Percentiles rank a stretch among this genome's conserved stretches.
These are phyloP conservation scores for Venturia nashicola DNA, from an alignment of 2,329 filamentous ascomycete genomes.

Conservation along the genomic window DNA sequence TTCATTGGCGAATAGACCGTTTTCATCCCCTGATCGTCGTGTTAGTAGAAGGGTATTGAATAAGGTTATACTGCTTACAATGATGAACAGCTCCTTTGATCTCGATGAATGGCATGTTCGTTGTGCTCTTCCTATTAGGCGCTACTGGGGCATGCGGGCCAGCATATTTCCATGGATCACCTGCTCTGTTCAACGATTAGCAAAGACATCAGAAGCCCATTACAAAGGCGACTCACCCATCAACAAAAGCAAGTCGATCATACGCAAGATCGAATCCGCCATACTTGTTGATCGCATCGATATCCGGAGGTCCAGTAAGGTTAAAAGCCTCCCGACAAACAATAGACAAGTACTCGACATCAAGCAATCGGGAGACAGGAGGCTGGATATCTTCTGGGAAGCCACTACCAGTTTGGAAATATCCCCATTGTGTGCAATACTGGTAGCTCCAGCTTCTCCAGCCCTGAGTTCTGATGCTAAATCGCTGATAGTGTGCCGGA, in stretches of 20 bases:
- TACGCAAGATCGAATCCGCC: conserved; percentile 64
- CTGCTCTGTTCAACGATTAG: conserved; percentile 39
- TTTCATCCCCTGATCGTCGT: conserved; percentile 48
- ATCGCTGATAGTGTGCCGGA: conserved; percentile 30
- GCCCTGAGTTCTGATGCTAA: conserved; percentile 27
- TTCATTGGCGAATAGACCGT: conserved; percentile 52
- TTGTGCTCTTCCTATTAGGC: conserved; percentile 44
- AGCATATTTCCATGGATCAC: conserved; percentile 69
- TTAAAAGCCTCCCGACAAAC: conserved; percentile 60
- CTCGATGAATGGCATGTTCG: conserved; percentile 57
- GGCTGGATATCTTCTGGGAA: conserved; percentile 53
- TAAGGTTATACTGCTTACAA: conserved; percentile 22
- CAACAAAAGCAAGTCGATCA: conserved; percentile 63
- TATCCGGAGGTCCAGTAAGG: conserved; percentile 50
- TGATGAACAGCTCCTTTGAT: conserved; percentile 69
- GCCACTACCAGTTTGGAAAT: conserved; percentile 59
- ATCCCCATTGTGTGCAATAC: conserved; percentile 57
- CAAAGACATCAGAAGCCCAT: background rate
- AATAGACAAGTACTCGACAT: conserved; percentile 47
- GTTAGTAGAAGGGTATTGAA: background rate
- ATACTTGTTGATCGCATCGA: conserved; percentile 60
- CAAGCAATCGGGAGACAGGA: conserved; percentile 58
- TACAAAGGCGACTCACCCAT: conserved; percentile 21
- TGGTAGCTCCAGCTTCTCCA: conserved; percentile 47
- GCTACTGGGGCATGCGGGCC: conserved; percentile 57